Percentiles rank a stretch among this genome's conserved stretches.
phyloP scores from a whole-genome alignment of 129 eudicot species.

The Tagetes erecta region DNA sequence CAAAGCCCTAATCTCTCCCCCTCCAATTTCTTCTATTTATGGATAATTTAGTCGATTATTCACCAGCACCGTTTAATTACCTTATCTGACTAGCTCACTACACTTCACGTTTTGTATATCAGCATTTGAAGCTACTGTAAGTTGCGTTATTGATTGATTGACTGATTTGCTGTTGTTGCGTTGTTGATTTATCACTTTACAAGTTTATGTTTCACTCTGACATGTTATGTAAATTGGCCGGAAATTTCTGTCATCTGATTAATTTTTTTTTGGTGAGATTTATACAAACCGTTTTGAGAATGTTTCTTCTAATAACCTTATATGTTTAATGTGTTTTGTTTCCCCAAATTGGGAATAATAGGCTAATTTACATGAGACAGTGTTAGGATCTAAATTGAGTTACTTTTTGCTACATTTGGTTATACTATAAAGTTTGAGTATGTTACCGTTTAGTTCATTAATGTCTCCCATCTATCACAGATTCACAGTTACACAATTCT shows the following conservation, averaged over 20 bases:
- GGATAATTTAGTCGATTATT: constrained; percentile 24
- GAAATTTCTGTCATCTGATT: neutral
- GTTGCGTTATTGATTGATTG: neutral
- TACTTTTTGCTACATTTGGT: neutral
- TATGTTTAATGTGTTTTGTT: neutral
- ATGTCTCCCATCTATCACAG: neutral
- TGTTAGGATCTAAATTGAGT: constrained; percentile 10
- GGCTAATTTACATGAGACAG: constrained; percentile 8
- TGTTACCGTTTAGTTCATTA: neutral
- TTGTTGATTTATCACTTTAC: neutral
- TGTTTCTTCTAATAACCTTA: neutral
- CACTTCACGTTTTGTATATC: neutral
- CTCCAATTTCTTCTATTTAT: constrained; percentile 14
- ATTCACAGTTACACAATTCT: neutral
- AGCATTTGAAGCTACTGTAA: constrained; percentile 10
- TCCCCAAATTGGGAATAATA: constrained; percentile 7
- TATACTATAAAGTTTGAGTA: constrained; percentile 5
- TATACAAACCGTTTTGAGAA: neutral
- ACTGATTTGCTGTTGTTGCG: neutral
- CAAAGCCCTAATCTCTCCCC: constrained; percentile 25
- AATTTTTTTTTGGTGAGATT: neutral
- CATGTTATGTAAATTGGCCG: neutral
- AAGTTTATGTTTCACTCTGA: neutral
- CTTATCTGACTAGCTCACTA: constrained; percentile 21
- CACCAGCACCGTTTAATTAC: constrained; percentile 16